A percentile compares a stretch with the other conserved stretches of the same genome.
These are phyloP conservation scores for Sporisorium exsertum DNA, from an alignment of 1,284 basidiomycete species.

Conservation along the genomic window DNA sequence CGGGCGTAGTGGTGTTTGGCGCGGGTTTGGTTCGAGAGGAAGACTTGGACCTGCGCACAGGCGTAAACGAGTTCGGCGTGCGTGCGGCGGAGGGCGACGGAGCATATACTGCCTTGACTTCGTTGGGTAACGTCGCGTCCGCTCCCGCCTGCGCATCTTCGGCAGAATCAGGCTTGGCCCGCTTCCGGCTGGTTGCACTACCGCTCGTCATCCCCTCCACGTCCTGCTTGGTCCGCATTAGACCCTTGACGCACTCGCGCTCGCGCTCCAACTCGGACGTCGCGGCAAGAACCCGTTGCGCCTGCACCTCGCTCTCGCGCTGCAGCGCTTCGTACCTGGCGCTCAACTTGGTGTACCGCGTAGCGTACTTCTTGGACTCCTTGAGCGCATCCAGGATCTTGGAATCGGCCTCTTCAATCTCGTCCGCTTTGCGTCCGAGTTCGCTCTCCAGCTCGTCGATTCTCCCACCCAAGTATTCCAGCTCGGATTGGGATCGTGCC, in stretches of 20 bases:
- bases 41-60: conserved; percentile 9
- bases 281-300: neutral
- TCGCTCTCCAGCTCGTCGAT: conserved; percentile 56
- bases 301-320: conserved; percentile 1
- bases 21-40: neutral
- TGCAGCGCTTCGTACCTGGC: conserved; percentile 34
- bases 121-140: no score
- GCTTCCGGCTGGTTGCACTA: conserved; percentile 6
- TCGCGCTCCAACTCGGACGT: conserved; percentile 9
- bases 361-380: conserved; percentile 53
- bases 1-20: neutral
- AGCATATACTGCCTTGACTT: conserved; percentile 27
- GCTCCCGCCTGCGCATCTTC: conserved; percentile 1
- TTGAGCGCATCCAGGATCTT: conserved; percentile 58
- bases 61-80: conserved; percentile 19
- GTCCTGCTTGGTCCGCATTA: neutral
- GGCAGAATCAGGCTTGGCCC: conserved; percentile 19
- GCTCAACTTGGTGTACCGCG: conserved; percentile 30
- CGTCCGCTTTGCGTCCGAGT: conserved; percentile 54
- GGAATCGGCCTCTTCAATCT: conserved; percentile 61
- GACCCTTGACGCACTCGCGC: neutral
- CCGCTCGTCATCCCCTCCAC: neutral
- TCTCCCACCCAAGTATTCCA: conserved; percentile 22
- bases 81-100: conserved; percentile 12
- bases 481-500: conserved; percentile 2